phyloP scores from a whole-genome alignment of 352 stramenopile species.

The Pythium monospermum region DNA sequence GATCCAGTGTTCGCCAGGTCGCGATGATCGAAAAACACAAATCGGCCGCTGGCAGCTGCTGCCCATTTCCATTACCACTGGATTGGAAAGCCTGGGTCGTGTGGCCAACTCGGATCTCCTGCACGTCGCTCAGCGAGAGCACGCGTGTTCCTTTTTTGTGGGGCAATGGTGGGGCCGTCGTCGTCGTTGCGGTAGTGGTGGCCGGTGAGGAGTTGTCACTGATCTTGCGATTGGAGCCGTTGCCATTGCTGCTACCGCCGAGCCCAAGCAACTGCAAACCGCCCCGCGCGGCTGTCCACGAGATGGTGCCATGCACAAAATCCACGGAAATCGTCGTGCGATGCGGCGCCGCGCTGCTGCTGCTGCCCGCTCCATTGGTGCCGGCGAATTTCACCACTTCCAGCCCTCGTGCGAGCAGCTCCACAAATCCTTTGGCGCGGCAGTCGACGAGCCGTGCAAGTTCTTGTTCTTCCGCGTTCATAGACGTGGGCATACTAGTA shows the following conservation, averaged over 20 bases:
- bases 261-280: too few relatives aligned
- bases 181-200: too few relatives aligned
- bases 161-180: neutral
- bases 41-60: conserved; percentile 21
- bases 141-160: conserved; percentile 11
- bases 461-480: conserved; percentile 20
- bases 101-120: conserved; percentile 47
- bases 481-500: neutral
- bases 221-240: conserved; percentile 8
- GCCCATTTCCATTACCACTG: conserved; percentile 19
- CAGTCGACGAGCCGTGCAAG: conserved; percentile 42
- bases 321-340: conserved; percentile 43
- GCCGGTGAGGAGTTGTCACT: too few relatives aligned
- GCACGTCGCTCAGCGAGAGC: conserved; percentile 47
- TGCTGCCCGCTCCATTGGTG: too few relatives aligned
- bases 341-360: conserved; percentile 40
- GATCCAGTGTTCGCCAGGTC: conserved; percentile 55
- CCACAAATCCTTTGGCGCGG: conserved; percentile 49
- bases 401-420: conserved; percentile 56
- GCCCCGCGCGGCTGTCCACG: conserved; percentile 48
- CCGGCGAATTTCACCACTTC: conserved; percentile 60
- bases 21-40: conserved; percentile 60
- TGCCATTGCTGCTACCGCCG: conserved; percentile 7
- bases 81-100: conserved; percentile 43
- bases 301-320: conserved; percentile 43